Conservation (phyloP, 73 alveolate genomes). For the Paramecium sexaurelia region DNA sequence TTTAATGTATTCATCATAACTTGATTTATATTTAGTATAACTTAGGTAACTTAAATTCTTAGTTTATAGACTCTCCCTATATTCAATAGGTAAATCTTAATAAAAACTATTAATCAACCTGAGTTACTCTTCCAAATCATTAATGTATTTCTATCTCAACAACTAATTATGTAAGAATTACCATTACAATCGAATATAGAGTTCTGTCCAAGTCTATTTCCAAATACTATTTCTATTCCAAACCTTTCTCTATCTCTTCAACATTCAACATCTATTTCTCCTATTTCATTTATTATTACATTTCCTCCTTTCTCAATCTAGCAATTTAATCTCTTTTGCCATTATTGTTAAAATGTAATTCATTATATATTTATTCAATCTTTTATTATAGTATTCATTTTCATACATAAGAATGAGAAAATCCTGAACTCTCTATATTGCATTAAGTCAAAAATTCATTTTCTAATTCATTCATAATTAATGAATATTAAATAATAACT, state of each 20-base stretch:
- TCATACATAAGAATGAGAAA: neutral
- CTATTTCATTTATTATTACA: neutral
- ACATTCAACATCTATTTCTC: neutral
- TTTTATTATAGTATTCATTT: neutral
- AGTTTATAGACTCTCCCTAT: neutral
- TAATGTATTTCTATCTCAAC: neutral
- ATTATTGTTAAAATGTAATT: neutral
- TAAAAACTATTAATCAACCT: neutral
- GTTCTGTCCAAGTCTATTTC: neutral
- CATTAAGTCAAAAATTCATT: constrained; percentile 34
- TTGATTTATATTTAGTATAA: neutral
- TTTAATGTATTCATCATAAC: neutral
- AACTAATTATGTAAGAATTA: neutral
- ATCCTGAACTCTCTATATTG: neutral
- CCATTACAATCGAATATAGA: neutral
- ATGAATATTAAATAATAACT: constrained; percentile 18
- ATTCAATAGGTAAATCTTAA: neutral
- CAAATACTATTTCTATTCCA: neutral
- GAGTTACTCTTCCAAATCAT: neutral
- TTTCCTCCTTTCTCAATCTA: neutral
- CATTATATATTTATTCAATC: neutral
- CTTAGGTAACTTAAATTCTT: constrained; percentile 8
- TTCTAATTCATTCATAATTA: constrained; percentile 7
- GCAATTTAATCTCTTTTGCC: neutral
- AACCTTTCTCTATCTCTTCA: neutral